Evolutionary conservation across 1,284 basidiomycete species (phyloP), one percentile per base, ranked within the genome.

Genomic region (Irpex lacteus): DNA sequence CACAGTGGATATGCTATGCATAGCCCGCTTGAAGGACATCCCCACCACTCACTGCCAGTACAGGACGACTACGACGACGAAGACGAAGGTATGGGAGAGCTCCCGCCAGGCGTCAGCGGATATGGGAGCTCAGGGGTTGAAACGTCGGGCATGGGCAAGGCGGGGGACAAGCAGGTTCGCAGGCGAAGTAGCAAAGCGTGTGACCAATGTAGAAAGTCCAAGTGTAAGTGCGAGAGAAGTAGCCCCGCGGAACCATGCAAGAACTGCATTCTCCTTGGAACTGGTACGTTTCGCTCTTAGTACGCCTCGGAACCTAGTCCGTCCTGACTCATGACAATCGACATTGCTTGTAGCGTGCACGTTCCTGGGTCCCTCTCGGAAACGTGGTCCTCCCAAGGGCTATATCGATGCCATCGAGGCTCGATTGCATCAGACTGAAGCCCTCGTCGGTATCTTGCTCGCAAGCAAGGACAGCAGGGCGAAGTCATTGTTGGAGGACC

Each of bases 331-430:
- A 19, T 50, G 50, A 36, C 38, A n/a, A 44, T 55, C 54, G 47
- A 60, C 47, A 6, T 26, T 21, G 18, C 44, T 50, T 59, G 60
- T 60, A 84, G 89, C 85, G 55, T 95, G 92, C 72, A 95, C 92
- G 0, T 95, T 91, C 74, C 81, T 93, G 50, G 92, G 92, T 1
- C 90, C 91, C 3, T 92, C 88, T 8, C 84, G 90, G 67, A 94
- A 94, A 73, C 86, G 91, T 67, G 90, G 91, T 1, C 92, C 92
- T 6, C 92, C 92, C 11, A 94, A 93, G 72, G 94, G 94, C 2
- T 95, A 95, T 79, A 95, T 95, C 73, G 92, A 95, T 73, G 92
- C 92, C 32, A 94, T 95, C 70, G 93, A 95, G 75, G 91, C 91
- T 9, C 86, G 93, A 9, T 79, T 95, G 8, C 94, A 95, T 70